Conservation (phyloP, 2,329 filamentous ascomycete species). For the Cercospora beticola region DNA sequence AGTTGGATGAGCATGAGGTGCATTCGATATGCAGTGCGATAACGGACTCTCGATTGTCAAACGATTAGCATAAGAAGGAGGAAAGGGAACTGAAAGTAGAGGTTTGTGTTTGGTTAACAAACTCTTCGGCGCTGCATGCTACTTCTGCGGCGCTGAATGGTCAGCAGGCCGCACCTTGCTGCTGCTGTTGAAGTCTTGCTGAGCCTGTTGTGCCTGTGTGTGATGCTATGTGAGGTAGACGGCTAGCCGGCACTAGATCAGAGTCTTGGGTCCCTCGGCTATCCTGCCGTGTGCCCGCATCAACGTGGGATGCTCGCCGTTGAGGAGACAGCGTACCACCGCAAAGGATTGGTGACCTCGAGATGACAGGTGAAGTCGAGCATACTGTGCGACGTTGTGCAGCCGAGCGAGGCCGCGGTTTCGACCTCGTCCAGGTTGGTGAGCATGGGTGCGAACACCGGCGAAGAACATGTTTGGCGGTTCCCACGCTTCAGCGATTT, state of each 20-base stretch:
- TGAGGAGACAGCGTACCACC: background rate
- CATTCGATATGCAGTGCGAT: background rate
- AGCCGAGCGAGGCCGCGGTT: background rate
- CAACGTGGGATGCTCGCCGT: background rate
- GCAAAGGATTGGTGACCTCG: background rate
- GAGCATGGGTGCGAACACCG: background rate
- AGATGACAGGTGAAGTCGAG: background rate
- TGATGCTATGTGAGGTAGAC: background rate
- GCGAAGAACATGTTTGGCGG: background rate
- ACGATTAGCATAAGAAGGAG: background rate
- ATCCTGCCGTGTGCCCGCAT: slow-evolving; percentile 10
- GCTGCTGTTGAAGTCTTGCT: background rate
- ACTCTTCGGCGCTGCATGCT: background rate
- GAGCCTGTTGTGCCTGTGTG: background rate
- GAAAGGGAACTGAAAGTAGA: background rate
- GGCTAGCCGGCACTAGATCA: slow-evolving; percentile 1
- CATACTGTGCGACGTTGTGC: background rate
- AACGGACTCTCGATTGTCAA: background rate
- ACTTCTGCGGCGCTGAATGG: background rate
- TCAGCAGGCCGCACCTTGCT: background rate
- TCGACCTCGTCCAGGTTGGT: background rate
- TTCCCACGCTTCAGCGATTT: background rate
- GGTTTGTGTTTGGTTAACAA: background rate
- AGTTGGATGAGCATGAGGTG: background rate
- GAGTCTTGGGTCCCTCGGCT: slow-evolving; percentile 5